Conservation (phyloP, 2,329 filamentous ascomycete genomes). For the Aspergillus sclerotialis region DNA sequence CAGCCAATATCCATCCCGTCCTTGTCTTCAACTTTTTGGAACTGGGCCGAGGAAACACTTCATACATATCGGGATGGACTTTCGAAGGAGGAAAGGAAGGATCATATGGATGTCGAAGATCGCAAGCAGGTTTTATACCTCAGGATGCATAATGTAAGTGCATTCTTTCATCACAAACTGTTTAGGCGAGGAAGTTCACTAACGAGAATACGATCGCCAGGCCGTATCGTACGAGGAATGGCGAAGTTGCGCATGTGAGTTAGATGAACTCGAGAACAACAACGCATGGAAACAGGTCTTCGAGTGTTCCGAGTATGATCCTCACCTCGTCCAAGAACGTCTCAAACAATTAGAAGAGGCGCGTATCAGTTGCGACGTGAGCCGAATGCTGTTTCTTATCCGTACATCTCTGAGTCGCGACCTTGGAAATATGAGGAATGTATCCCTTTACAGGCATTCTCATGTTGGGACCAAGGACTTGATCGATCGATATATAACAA, state of each 20-base stretch:
- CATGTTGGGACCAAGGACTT: slow-evolving; percentile 79
- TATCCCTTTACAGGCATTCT: slow-evolving; percentile 73
- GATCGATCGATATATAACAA: slow-evolving; percentile 81
- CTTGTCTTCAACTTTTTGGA: slow-evolving; percentile 26
- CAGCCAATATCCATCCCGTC: slow-evolving; percentile 24
- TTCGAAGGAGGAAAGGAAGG: slow-evolving; percentile 44
- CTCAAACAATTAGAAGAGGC: slow-evolving; percentile 69
- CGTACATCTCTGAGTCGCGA: slow-evolving; percentile 74
- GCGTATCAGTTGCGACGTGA: slow-evolving; percentile 62
- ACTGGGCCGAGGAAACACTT: slow-evolving; percentile 29
- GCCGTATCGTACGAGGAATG: slow-evolving; percentile 66
- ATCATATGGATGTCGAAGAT: slow-evolving; percentile 46
- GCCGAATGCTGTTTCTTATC: slow-evolving; percentile 70
- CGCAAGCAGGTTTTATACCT: slow-evolving; percentile 57
- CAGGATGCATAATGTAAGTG: slow-evolving; percentile 59
- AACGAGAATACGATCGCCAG: slow-evolving; percentile 32
- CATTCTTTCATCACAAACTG: not conserved
- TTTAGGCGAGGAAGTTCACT: slow-evolving; percentile 1
- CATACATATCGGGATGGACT: slow-evolving; percentile 46
- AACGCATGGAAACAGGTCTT: slow-evolving; percentile 70
- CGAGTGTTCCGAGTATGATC: slow-evolving; percentile 64
- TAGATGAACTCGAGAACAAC: slow-evolving; percentile 74
- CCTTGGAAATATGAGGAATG: slow-evolving; percentile 78
- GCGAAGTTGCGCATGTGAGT: slow-evolving; percentile 65
- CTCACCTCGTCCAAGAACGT: slow-evolving; percentile 60